These are phyloP conservation scores for Amanita subjunquillea DNA, from an alignment of 768 basidiomycete genomes.

Conservation along the genomic window DNA sequence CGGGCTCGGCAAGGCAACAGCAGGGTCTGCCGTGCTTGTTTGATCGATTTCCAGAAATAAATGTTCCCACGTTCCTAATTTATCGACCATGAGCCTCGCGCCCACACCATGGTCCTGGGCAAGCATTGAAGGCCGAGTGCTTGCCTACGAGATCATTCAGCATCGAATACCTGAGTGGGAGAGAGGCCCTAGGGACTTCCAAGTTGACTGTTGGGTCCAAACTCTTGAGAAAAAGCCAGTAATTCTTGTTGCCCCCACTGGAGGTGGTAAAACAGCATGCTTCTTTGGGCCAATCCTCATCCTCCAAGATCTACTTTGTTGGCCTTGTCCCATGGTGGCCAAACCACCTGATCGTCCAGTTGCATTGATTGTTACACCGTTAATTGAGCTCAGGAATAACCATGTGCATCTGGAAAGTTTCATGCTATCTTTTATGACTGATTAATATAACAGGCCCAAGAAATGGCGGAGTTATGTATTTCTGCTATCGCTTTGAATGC, in stretches of 20 bases:
- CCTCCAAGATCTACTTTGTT: slow-evolving; percentile 8
- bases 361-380: slow-evolving; percentile 13
- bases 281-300: slow-evolving; percentile 11
- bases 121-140: slow-evolving; percentile 4
- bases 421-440: not conserved
- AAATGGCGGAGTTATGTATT: slow-evolving; percentile 12
- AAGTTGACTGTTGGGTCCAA: slow-evolving; percentile 13
- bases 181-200: slow-evolving; percentile 8
- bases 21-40: too few relatives aligned
- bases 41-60: too few relatives aligned
- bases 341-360: slow-evolving; percentile 7
- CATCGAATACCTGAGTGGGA: slow-evolving; percentile 10
- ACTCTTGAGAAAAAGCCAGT: slow-evolving; percentile 10
- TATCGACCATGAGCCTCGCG: not conserved
- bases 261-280: slow-evolving; percentile 12
- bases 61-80: too few relatives aligned
- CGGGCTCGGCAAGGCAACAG: too few relatives aligned
- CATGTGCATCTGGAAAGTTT: slow-evolving; percentile 11
- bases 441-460: slow-evolving; percentile 8
- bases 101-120: slow-evolving; percentile 6
- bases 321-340: not conserved
- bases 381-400: slow-evolving; percentile 15
- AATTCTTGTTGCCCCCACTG: slow-evolving; percentile 13
- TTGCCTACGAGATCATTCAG: slow-evolving; percentile 9
- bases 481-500: slow-evolving; percentile 11